These are phyloP conservation scores for Mortierella sp. DNA, from an alignment of 371 early-diverging fungal genomes.

Conservation along the genomic window DNA sequence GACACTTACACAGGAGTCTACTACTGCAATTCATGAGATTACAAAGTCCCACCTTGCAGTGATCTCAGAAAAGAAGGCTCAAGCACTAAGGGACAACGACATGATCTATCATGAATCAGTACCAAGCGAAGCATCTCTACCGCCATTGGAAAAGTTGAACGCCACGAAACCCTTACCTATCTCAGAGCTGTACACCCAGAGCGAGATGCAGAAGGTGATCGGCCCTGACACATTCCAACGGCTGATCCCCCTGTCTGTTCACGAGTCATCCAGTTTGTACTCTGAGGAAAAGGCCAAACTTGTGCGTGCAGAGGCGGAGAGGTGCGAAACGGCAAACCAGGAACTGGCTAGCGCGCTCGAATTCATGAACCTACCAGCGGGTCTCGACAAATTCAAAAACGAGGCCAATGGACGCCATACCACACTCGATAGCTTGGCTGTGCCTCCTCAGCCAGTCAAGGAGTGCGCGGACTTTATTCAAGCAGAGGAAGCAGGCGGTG, in stretches of 20 bases:
- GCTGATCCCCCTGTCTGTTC: constrained; percentile 91
- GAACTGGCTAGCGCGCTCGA: constrained; percentile 87
- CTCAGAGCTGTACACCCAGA: constrained; percentile 73
- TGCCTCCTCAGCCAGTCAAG: constrained; percentile 70
- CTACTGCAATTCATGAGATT: constrained; percentile 70
- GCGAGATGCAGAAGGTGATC: constrained; percentile 78
- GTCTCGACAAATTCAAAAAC: constrained; percentile 79
- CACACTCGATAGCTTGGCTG: constrained; percentile 63
- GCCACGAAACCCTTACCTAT: constrained; percentile 83
- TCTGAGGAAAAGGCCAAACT: constrained; percentile 96
- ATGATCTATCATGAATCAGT: constrained; percentile 93
- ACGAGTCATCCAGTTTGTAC: constrained; percentile 91
- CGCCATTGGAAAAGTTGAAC: constrained; percentile 84
- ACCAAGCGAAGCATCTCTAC: constrained; percentile 80
- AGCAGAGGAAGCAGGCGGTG: constrained; percentile 55
- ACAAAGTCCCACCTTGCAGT: constrained; percentile 67
- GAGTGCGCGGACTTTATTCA: constrained; percentile 73
- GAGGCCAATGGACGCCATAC: constrained; percentile 40
- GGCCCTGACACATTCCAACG: constrained; percentile 88
- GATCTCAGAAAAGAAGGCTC: constrained; percentile 68
- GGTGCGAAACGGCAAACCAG: constrained; percentile 84
- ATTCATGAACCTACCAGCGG: constrained; percentile 85
- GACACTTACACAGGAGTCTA: constrained; percentile 65
- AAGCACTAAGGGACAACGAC: constrained; percentile 90
- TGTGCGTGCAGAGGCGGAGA: constrained; percentile 80